These are phyloP conservation scores for Pyrrhoderma noxium DNA, from an alignment of 1,284 basidiomycete species.

Conservation along the genomic window DNA sequence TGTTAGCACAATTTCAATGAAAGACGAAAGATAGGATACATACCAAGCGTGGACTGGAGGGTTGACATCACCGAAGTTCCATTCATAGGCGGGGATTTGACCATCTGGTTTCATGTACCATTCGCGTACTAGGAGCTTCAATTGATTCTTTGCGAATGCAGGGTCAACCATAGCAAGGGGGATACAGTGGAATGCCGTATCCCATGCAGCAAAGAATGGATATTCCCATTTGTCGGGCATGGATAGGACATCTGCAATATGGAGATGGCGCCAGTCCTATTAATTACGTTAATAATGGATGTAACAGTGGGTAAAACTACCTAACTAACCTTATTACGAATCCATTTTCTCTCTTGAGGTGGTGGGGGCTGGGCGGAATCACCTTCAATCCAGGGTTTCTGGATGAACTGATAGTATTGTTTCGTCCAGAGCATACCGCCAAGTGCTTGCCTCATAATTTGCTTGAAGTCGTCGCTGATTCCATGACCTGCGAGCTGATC, in stretches of 20 bases:
- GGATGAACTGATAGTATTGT: constrained; percentile 94
- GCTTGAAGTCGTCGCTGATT: constrained; percentile 87
- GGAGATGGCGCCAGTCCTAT: constrained; percentile 90
- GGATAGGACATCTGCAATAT: constrained; percentile 91
- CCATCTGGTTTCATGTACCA: constrained; percentile 99
- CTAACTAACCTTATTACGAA: constrained; percentile 70
- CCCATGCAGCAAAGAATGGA: constrained; percentile 92
- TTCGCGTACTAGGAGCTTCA: constrained; percentile 92
- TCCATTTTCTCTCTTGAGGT: constrained; percentile 79
- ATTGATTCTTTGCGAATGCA: constrained; percentile 93
- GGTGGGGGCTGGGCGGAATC: constrained; percentile 94
- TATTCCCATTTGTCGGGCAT: constrained; percentile 99
- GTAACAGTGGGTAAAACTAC: background rate
- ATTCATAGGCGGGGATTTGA: constrained; percentile 96
- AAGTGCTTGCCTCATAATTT: constrained; percentile 96
- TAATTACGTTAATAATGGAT: background rate
- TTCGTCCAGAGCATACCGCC: constrained; percentile 99
- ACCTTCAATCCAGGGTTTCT: constrained; percentile 93
- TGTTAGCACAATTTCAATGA: background rate
- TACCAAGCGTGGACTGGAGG: constrained; percentile 96
- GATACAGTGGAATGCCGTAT: constrained; percentile 97
- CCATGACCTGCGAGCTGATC: constrained; percentile 70
- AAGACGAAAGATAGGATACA: constrained; percentile 16
- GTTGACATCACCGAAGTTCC: constrained; percentile 97
- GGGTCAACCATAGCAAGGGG: constrained; percentile 95